Evolutionary conservation across 2,329 filamentous ascomycete species (phyloP).

Genomic region (Fusarium sp.): DNA sequence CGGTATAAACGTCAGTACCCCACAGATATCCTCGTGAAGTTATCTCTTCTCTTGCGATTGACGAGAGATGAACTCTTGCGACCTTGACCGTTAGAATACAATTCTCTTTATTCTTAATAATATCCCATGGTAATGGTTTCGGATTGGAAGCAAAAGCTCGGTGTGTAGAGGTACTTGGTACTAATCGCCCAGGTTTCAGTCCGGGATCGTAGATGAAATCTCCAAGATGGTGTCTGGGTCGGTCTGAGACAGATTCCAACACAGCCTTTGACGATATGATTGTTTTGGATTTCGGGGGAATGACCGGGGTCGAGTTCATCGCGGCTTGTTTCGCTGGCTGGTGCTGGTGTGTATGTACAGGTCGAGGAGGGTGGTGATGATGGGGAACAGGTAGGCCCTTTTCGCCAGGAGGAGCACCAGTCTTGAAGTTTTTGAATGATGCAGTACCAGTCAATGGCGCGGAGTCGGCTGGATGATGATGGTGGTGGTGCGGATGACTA

Average conservation of each 20-base stretch:
- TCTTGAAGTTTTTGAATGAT: conserved; percentile 62
- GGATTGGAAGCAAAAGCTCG: conserved; percentile 65
- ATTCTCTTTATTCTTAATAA: conserved; percentile 79
- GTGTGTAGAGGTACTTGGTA: conserved; percentile 51
- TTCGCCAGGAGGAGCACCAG: conserved; percentile 55
- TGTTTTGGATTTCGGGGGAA: conserved; percentile 70
- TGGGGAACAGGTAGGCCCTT: conserved; percentile 53
- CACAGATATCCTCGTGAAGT: conserved; percentile 83
- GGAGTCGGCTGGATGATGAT: conserved; percentile 60
- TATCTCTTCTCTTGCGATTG: conserved; percentile 80
- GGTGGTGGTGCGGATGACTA: conserved; percentile 67
- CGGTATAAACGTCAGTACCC: conserved; percentile 94
- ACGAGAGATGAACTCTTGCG: conserved; percentile 77
- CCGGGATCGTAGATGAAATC: conserved; percentile 82
- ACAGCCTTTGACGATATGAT: conserved; percentile 75
- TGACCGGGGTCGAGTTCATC: conserved; percentile 37
- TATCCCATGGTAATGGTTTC: conserved; percentile 78
- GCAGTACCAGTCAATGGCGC: conserved; percentile 54
- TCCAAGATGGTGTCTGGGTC: conserved; percentile 82
- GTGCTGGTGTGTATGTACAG: conserved; percentile 39
- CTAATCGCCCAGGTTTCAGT: conserved; percentile 63
- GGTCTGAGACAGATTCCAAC: conserved; percentile 74
- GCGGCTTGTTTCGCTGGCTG: conserved; percentile 39
- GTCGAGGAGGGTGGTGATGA: conserved; percentile 58
- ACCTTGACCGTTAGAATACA: conserved; percentile 91